phyloP scores from a whole-genome alignment of 306 rosid species.

The Cucurbita maxima region DNA sequence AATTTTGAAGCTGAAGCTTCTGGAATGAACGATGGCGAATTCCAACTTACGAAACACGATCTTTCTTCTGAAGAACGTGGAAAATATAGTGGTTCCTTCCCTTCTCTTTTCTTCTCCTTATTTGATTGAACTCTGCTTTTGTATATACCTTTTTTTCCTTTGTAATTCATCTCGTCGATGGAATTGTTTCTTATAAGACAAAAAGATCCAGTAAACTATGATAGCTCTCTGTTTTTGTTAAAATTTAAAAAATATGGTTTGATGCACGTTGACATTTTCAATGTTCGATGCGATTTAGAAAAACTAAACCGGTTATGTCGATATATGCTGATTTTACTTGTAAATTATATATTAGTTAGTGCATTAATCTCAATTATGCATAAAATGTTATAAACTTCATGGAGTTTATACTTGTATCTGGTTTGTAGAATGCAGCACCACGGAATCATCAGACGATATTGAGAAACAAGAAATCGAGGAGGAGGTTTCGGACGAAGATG shows the following conservation, averaged over 20 bases:
- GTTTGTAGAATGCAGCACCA: slow-evolving; percentile 81
- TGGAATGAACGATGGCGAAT: slow-evolving; percentile 53
- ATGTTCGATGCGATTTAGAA: neutral
- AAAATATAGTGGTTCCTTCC: slow-evolving; percentile 65
- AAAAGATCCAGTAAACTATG: neutral
- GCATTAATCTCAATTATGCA: neutral
- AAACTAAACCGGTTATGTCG: neutral
- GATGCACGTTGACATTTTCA: neutral
- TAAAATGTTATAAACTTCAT: no score
- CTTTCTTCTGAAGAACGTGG: slow-evolving; percentile 67
- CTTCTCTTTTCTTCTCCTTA: slow-evolving; percentile 5
- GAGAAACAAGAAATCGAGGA: slow-evolving; percentile 85
- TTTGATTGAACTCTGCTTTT: neutral
- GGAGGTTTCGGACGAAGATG: slow-evolving; percentile 91
- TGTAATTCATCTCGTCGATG: neutral
- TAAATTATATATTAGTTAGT: neutral
- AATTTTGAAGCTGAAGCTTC: slow-evolving; percentile 73
- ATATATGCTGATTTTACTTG: neutral
- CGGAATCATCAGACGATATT: slow-evolving; percentile 82
- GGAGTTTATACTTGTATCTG: neutral
- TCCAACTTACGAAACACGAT: slow-evolving; percentile 69
- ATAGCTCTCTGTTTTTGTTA: neutral
- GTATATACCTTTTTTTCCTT: neutral
- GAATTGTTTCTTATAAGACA: neutral
- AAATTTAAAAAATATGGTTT: neutral